Evolutionary conservation across 2,329 filamentous ascomycete genomes (phyloP).

Genomic region (Aspergillus spinulosporus): DNA sequence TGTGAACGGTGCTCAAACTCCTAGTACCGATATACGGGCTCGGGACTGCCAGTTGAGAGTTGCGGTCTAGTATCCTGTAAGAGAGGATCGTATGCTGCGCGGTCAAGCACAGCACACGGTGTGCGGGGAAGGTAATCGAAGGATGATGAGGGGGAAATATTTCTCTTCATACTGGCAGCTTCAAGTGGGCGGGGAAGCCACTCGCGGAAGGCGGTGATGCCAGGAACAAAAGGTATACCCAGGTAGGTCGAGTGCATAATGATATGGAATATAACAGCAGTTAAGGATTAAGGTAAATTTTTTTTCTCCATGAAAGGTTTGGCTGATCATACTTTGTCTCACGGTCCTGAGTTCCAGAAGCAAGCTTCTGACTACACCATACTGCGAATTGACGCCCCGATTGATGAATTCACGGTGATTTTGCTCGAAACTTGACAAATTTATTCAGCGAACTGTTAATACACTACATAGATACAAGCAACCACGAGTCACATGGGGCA

Average conservation of each 20-base stretch:
- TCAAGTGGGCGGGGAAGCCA: slow-evolving; percentile 18
- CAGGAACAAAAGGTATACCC: not conserved
- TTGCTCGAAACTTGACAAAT: too few species aligned
- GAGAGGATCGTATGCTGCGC: slow-evolving; percentile 24
- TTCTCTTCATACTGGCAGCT: slow-evolving; percentile 16
- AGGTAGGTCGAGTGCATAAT: too few species aligned
- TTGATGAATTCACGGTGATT: too few species aligned
- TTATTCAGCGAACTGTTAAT: too few species aligned
- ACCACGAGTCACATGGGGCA: not conserved
- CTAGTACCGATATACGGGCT: not conserved
- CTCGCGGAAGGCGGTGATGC: slow-evolving; percentile 26
- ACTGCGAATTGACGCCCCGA: too few species aligned
- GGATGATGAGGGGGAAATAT: slow-evolving; percentile 20
- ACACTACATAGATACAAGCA: not conserved
- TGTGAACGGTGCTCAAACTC: slow-evolving; percentile 1
- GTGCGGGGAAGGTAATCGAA: slow-evolving; percentile 18
- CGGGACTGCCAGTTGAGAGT: not conserved
- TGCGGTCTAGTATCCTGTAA: not conserved
- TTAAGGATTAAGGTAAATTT: too few species aligned
- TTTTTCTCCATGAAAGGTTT: too few species aligned
- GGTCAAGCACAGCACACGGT: slow-evolving; percentile 28
- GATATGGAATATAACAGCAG: too few species aligned
- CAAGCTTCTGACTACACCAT: too few species aligned
- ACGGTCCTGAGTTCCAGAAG: too few species aligned
- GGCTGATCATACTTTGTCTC: too few species aligned